These are phyloP conservation scores for Amauroascus verrucosus DNA, from an alignment of 2,329 filamentous ascomycete genomes.

Conservation along the genomic window DNA sequence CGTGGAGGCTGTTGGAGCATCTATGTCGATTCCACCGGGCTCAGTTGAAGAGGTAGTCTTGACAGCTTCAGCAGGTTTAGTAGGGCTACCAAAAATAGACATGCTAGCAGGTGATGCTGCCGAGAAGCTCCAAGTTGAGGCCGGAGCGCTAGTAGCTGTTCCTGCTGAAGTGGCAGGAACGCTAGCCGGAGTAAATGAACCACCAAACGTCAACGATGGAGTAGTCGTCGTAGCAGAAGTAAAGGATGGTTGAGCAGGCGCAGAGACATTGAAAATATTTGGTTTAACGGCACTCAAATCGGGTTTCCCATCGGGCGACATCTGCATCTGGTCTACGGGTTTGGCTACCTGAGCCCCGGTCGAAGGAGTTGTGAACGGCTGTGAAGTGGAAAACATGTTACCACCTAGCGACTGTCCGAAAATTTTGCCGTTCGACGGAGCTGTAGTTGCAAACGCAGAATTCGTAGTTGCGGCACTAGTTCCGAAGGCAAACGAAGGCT, in stretches of 20 bases:
- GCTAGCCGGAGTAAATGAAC: neutral
- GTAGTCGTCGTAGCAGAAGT: constrained; percentile 14
- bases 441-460: constrained; percentile 11
- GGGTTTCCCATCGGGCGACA: constrained; percentile 25
- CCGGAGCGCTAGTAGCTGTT: constrained; percentile 1
- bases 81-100: neutral
- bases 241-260: constrained; percentile 18
- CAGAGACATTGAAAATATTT: constrained; percentile 20
- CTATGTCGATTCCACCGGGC: neutral
- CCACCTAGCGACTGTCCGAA: constrained; percentile 23
- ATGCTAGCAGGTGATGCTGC: neutral
- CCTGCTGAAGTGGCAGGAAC: neutral
- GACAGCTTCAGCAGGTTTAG: neutral
- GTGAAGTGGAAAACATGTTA: constrained; percentile 12
- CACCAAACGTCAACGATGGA: neutral
- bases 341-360: constrained; percentile 10
- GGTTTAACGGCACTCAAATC: constrained; percentile 16
- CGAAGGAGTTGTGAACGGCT: constrained; percentile 3
- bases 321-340: constrained; percentile 26
- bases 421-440: constrained; percentile 17
- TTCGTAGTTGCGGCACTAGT: constrained; percentile 3
- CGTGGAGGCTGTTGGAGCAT: neutral
- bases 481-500: constrained; percentile 9
- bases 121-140: constrained; percentile 3
- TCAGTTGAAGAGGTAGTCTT: constrained; percentile 1